Percentiles rank a stretch among this genome's conserved stretches.
phyloP scores from a whole-genome alignment of 2,329 filamentous ascomycete species.

The Paraphaeosphaeria sporulosa region DNA sequence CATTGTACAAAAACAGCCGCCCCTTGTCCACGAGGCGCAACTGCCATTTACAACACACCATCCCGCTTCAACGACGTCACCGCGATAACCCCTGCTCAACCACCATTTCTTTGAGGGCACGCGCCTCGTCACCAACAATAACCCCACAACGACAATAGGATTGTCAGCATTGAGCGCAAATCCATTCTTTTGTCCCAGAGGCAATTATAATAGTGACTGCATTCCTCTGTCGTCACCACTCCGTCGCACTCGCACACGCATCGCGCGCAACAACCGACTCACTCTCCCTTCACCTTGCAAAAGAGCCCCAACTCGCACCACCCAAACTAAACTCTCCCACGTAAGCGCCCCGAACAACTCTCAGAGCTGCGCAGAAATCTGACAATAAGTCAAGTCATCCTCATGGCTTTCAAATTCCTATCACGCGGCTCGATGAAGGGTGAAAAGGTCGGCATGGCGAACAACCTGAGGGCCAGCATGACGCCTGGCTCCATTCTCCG shows the following conservation, averaged over 20 bases:
- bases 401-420: conserved; percentile 42
- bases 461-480: conserved; percentile 30
- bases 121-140: neutral
- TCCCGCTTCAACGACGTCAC: conserved; percentile 31
- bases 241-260: neutral
- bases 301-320: neutral
- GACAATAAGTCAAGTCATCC: conserved; percentile 24
- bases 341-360: conserved; percentile 13
- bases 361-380: conserved; percentile 3
- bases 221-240: neutral
- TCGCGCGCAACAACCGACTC: neutral
- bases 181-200: conserved; percentile 1
- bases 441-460: conserved; percentile 37
- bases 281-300: neutral
- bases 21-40: conserved; percentile 25
- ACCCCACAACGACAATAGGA: conserved; percentile 10
- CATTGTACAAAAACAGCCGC: conserved; percentile 32
- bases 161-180: conserved; percentile 11
- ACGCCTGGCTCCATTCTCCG: conserved; percentile 52
- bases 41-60: conserved; percentile 22
- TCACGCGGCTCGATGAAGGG: conserved; percentile 37
- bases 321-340: neutral
- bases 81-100: conserved; percentile 14
- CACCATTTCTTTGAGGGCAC: conserved; percentile 12
- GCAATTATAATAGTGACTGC: neutral